Evolutionary conservation across 352 stramenopile genomes (phyloP), one percentile per base, ranked within the genome.

Genomic region (Phytopythium cucurbitacearum): DNA sequence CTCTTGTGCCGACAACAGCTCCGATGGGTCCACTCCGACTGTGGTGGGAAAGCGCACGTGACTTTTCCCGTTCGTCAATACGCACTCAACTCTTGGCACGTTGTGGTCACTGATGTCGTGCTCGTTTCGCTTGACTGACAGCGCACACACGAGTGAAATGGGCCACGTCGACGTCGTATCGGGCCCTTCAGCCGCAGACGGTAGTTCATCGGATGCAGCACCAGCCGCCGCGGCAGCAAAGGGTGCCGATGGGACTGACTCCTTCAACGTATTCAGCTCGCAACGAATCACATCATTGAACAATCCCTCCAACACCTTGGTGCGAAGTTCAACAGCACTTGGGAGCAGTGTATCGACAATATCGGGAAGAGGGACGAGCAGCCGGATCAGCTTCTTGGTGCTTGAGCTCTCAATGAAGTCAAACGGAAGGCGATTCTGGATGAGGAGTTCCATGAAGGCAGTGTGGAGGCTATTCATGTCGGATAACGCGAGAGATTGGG

Each of bases 381-480:
- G 48, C 5, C 59, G 53, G 21, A 89, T 74, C 33, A 89, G 51
- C 43, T 81, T 73, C 37, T 74, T 79, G 12, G 67, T 63, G 36
- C 73, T 85, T 2, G 66, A 37, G 45, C 60, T 80, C 56, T 83
- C 78, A 16, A 82, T 59, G 71, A 73, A 91, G 35, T 81, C 58
- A 52, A 91, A 91, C 11, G 78, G 78, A 49, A 91, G 59, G 10
- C 57, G 56, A 45, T 91, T 67, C 47, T 91, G 69, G 36, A 91
- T 65, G 13, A 80, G 66, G 35, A 91, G 52, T 51, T 76, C 64
- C 13, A 89, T n/a, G n/a, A 89, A 43, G 12, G 73, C 65, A 11
- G 55, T 50, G 9, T 70, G 54, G 15, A 86, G 59, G 42, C 48
- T 47, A 3, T 42, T 60, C 4, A 7, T 45, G 35, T 76, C 60